Evolutionary conservation across 768 basidiomycete genomes (phyloP).

Genomic region (Boletus rubescentipes): DNA sequence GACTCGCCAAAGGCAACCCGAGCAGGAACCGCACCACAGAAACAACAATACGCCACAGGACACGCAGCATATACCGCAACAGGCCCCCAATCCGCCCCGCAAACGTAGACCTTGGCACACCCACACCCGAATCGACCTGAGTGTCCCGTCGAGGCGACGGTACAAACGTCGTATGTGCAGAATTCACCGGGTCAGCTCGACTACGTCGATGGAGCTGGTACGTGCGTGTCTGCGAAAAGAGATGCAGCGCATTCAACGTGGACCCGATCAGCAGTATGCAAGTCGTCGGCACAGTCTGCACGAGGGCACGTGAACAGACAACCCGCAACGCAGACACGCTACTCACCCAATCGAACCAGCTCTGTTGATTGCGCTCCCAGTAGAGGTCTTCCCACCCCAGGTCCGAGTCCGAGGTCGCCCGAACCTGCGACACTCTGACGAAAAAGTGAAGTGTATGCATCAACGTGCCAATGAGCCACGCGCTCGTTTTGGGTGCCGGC

Average conservation of each 20-base stretch:
- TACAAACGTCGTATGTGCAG: constrained; percentile 68
- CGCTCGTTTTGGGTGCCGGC: constrained; percentile 64
- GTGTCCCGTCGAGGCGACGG: constrained; percentile 37
- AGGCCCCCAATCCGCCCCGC: constrained; percentile 35
- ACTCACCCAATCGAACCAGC: constrained; percentile 83
- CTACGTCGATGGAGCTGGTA: constrained; percentile 65
- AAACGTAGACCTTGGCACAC: constrained; percentile 45
- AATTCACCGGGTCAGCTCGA: constrained; percentile 59
- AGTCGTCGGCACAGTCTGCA: constrained; percentile 65
- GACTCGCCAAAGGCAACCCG: constrained; percentile 51
- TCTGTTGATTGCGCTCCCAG: constrained; percentile 56
- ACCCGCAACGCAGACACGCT: constrained; percentile 7
- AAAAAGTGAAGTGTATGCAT: constrained; percentile 71
- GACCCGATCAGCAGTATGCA: constrained; percentile 54
- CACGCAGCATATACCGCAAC: constrained; percentile 36
- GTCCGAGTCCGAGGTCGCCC: constrained; percentile 61
- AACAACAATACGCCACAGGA: constrained; percentile 51
- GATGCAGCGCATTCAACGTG: constrained; percentile 58
- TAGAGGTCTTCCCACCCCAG: constrained; percentile 80
- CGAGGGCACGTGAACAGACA: constrained; percentile 9
- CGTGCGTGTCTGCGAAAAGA: constrained; percentile 66
- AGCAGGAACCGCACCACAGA: constrained; percentile 67
- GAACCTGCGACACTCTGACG: constrained; percentile 57
- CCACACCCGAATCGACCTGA: constrained; percentile 28
- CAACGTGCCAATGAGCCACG: constrained; percentile 59